phyloP scores from a whole-genome alignment of 225 moss, liverwort and hornwort genomes.

The Pseudisothecium myosuroides region DNA sequence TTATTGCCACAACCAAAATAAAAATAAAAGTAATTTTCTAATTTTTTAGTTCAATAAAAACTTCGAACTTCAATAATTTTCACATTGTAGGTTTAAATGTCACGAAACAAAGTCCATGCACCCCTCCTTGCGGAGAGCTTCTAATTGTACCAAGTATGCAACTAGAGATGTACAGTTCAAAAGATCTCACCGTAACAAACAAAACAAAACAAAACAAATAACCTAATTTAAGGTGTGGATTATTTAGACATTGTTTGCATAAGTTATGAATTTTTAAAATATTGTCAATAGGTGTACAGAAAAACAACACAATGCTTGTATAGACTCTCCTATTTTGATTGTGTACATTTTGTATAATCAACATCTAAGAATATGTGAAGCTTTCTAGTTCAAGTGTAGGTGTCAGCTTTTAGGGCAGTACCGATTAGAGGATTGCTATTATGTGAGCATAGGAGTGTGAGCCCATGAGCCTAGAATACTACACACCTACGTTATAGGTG shows the following conservation, averaged over 20 bases:
- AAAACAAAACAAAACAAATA: neutral
- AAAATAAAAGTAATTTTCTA: too few relatives aligned
- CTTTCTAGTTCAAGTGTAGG: neutral
- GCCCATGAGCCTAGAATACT: too few relatives aligned
- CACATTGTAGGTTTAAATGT: neutral
- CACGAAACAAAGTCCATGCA: too few relatives aligned
- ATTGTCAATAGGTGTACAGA: neutral
- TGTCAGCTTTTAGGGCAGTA: rapidly evolving
- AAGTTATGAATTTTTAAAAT: neutral
- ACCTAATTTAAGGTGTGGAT: too few relatives aligned
- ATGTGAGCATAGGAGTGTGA: too few relatives aligned
- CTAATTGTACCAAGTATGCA: too few relatives aligned
- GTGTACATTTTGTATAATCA: neutral
- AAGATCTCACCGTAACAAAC: neutral
- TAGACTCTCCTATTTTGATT: neutral
- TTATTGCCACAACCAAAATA: too few relatives aligned
- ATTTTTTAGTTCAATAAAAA: too few relatives aligned
- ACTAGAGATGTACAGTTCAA: rapidly evolving
- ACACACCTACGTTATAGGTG: too few relatives aligned
- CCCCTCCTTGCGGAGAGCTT: neutral
- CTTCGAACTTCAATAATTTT: neutral
- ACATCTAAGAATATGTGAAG: neutral
- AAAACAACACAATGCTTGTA: neutral
- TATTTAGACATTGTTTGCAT: rapidly evolving
- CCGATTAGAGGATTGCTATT: too few relatives aligned